A percentile compares a stretch with the other conserved stretches of the same genome.
phyloP scores from a whole-genome alignment of 345 rosid species.

The Syzygium aqueum region DNA sequence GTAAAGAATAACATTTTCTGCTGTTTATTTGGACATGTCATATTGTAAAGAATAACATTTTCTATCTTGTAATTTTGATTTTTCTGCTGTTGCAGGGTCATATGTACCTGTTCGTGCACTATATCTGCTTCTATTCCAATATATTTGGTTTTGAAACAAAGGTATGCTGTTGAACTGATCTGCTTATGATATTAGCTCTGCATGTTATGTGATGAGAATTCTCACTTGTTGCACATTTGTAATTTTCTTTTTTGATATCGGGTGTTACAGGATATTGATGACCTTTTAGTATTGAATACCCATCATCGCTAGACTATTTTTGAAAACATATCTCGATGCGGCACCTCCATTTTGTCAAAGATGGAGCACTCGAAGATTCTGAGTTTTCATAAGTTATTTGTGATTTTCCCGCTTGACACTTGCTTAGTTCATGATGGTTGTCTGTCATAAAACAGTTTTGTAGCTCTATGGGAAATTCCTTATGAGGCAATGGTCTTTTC shows the following conservation, averaged over 20 bases:
- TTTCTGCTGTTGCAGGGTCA: constrained; percentile 64
- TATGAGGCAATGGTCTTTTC: neutral
- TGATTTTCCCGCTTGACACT: neutral
- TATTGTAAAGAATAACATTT: neutral
- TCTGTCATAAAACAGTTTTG: neutral
- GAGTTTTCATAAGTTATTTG: neutral
- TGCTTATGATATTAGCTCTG: neutral
- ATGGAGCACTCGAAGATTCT: neutral
- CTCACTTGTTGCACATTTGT: neutral
- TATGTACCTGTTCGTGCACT: constrained; percentile 76
- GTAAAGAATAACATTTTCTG: too few relatives aligned
- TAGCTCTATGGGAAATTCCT: neutral
- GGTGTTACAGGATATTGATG: neutral
- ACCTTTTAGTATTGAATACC: neutral
- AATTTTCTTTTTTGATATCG: neutral
- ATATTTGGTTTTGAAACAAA: constrained; percentile 99
- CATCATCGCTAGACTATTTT: neutral
- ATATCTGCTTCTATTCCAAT: constrained; percentile 92
- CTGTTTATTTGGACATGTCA: neutral
- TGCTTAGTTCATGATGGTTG: neutral
- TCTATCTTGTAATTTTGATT: neutral
- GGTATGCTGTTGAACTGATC: constrained; percentile 30
- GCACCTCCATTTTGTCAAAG: neutral
- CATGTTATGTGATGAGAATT: neutral
- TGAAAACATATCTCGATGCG: neutral